Conservation (phyloP, 1,284 basidiomycete species). For the Hemileia vastatrix region DNA sequence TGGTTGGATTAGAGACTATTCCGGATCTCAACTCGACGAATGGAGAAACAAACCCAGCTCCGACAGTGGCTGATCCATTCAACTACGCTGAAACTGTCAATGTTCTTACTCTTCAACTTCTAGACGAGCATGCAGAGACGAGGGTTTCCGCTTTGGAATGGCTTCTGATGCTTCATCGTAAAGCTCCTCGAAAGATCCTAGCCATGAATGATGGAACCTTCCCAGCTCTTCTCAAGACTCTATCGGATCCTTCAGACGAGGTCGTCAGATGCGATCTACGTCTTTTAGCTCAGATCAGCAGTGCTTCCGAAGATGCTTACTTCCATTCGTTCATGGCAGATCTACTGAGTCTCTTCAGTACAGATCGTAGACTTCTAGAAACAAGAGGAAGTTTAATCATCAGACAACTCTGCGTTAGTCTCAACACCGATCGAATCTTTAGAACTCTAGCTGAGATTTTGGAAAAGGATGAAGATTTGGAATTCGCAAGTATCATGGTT, state of each 20-base stretch:
- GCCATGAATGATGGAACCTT: constrained; percentile 95
- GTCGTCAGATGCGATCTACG: constrained; percentile 93
- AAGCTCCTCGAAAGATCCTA: constrained; percentile 92
- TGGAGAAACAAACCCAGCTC: not conserved
- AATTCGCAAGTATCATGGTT: constrained; percentile 93
- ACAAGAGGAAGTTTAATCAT: constrained; percentile 91
- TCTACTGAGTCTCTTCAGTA: constrained; percentile 85
- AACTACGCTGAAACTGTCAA: constrained; percentile 88
- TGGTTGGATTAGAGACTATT: not conserved
- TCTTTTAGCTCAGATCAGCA: constrained; percentile 83
- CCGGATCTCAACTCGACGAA: not conserved
- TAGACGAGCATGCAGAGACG: constrained; percentile 94
- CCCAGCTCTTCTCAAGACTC: constrained; percentile 82
- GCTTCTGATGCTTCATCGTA: constrained; percentile 96
- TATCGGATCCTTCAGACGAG: constrained; percentile 94
- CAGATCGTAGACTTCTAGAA: constrained; percentile 79
- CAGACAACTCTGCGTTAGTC: constrained; percentile 80
- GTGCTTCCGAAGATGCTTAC: constrained; percentile 83
- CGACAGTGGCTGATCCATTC: constrained; percentile 63
- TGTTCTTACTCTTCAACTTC: constrained; percentile 79
- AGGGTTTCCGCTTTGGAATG: constrained; percentile 90
- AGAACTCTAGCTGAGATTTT: constrained; percentile 90
- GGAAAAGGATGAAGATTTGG: constrained; percentile 96
- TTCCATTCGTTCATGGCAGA: constrained; percentile 94
- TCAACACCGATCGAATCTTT: constrained; percentile 93